phyloP scores from a whole-genome alignment of 306 rosid species.

The Glycine tomentella region DNA sequence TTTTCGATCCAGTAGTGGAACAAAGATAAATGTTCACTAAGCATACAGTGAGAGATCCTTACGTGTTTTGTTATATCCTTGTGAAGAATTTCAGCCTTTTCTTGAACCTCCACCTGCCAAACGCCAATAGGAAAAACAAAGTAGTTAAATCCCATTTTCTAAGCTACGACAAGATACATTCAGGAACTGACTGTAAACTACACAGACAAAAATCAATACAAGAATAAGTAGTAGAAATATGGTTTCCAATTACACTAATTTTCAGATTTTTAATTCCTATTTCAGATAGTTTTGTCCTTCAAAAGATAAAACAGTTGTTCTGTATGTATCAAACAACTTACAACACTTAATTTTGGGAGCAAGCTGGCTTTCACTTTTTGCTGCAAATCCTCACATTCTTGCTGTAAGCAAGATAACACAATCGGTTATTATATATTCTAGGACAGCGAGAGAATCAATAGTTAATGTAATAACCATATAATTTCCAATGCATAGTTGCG shows the following conservation, averaged over 20 bases:
- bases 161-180: neutral
- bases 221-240: slow-evolving; percentile 11
- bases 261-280: slow-evolving; percentile 1
- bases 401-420: slow-evolving; percentile 56
- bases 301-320: slow-evolving; percentile 3
- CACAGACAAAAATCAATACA: neutral
- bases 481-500: neutral
- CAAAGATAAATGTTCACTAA: neutral
- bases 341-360: slow-evolving; percentile 60
- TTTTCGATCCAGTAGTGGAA: no score
- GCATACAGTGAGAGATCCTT: slow-evolving; percentile 38
- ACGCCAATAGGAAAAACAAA: neutral
- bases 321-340: slow-evolving; percentile 54
- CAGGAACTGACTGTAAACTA: slow-evolving; percentile 6
- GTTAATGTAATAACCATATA: neutral
- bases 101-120: slow-evolving; percentile 70
- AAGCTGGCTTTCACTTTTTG: slow-evolving; percentile 55
- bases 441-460: neutral
- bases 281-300: slow-evolving; percentile 10
- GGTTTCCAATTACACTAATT: slow-evolving; percentile 8
- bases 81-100: slow-evolving; percentile 68
- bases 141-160: slow-evolving; percentile 11
- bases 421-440: slow-evolving; percentile 4
- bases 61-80: slow-evolving; percentile 76
- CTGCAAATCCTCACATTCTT: slow-evolving; percentile 70